Evolutionary conservation across 2,329 filamentous ascomycete genomes (phyloP).

Genomic region (Trichocomaceae sp.): DNA sequence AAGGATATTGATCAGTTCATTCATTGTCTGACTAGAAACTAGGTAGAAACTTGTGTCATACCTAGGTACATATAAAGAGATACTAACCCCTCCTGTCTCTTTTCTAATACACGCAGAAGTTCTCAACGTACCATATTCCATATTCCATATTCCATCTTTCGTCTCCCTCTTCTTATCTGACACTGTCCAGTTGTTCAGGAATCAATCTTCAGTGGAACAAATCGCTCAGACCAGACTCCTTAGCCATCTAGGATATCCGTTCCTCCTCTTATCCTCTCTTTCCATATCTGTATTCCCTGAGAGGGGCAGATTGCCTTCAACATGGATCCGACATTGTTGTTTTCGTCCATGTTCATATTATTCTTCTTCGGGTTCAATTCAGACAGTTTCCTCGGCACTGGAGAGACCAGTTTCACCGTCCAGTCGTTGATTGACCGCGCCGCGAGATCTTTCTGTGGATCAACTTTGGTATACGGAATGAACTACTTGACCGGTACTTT

Average conservation of each 20-base stretch:
- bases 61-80: neutral
- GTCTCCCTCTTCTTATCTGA: neutral
- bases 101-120: neutral
- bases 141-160: neutral
- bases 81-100: neutral
- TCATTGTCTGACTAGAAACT: neutral
- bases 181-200: neutral
- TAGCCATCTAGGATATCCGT: neutral
- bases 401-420: neutral
- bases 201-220: neutral
- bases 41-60: neutral
- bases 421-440: neutral
- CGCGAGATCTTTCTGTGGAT: neutral
- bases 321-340: neutral
- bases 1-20: neutral
- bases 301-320: neutral
- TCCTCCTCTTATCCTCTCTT: neutral
- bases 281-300: neutral
- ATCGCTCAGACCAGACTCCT: neutral
- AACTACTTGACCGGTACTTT: neutral
- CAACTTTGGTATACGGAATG: neutral
- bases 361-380: slow-evolving; percentile 8
- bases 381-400: neutral
- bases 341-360: neutral
- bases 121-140: neutral